These are phyloP conservation scores for Panicum virgatum DNA, from an alignment of 202 grass and related monocot species.

Conservation along the genomic window DNA sequence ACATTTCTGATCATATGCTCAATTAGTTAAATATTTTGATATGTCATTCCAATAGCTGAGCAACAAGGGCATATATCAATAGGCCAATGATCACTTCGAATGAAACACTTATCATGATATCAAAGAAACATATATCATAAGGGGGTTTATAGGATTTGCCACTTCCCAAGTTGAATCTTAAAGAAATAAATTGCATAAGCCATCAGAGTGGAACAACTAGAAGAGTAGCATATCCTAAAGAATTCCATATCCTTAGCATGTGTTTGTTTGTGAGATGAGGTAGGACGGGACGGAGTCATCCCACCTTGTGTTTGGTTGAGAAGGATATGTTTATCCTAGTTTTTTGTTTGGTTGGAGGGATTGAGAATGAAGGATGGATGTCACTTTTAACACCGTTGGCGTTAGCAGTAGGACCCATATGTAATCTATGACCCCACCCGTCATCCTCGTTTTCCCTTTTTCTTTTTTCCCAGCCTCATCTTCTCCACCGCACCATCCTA, in stretches of 20 bases:
- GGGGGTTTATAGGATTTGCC: background rate
- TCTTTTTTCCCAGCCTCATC: too few relatives aligned
- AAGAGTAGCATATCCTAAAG: background rate
- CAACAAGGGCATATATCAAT: background rate
- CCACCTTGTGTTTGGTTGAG: too few relatives aligned
- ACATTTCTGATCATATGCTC: slow-evolving; percentile 10
- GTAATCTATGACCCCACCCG: too few relatives aligned
- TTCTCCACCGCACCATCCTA: too few relatives aligned
- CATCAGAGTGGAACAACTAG: background rate
- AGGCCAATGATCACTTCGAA: background rate
- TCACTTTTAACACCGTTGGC: too few relatives aligned
- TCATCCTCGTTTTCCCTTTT: too few relatives aligned
- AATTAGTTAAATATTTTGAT: slow-evolving; percentile 18
- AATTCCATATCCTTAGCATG: background rate
- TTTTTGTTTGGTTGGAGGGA: too few relatives aligned
- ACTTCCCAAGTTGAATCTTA: background rate
- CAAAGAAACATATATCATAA: slow-evolving; percentile 35
- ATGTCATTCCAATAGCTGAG: background rate
- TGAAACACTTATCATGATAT: slow-evolving; percentile 16
- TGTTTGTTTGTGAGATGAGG: too few relatives aligned
- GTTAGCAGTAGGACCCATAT: too few relatives aligned
- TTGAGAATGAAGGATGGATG: too few relatives aligned
- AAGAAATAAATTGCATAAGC: background rate
- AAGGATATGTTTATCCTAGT: too few relatives aligned
- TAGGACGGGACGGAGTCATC: too few relatives aligned